Percentiles rank a stretch among this genome's conserved stretches.
Evolutionary conservation across 2,329 filamentous ascomycete species (phyloP).

Genomic region (Dothistroma pini): DNA sequence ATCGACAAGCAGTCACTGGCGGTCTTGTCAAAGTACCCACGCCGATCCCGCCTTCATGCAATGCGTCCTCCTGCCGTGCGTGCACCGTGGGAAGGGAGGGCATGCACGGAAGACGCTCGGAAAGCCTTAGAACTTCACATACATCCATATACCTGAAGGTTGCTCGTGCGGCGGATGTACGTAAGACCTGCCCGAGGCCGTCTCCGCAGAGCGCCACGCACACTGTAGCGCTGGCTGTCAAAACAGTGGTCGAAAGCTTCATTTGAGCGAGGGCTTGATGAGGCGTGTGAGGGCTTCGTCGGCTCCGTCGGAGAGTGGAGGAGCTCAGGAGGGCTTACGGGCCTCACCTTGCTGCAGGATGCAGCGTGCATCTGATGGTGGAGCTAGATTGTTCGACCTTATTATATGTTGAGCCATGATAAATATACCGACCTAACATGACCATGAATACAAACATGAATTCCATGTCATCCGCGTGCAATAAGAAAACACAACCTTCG

Average conservation of each 20-base stretch:
- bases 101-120: neutral
- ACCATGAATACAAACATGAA: neutral
- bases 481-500: too few species aligned
- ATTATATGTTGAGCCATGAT: neutral
- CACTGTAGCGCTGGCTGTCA: neutral
- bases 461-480: too few species aligned
- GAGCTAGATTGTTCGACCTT: neutral
- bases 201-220: neutral
- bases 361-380: neutral
- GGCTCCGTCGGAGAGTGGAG: neutral
- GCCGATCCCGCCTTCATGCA: neutral
- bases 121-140: neutral
- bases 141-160: neutral
- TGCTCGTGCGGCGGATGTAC: neutral
- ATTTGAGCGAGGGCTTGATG: neutral
- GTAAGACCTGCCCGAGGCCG: neutral
- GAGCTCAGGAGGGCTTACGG: neutral
- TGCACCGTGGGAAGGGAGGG: neutral
- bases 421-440: neutral
- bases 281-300: neutral
- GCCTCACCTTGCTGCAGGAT: neutral
- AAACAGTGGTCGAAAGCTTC: neutral
- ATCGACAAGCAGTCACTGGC: too few species aligned
- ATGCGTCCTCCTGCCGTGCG: neutral
- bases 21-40: too few species aligned